Percentiles rank a stretch among this genome's conserved stretches.
Evolutionary conservation across 1,284 basidiomycete species (phyloP).

Genomic region (Stereum hirsutum): DNA sequence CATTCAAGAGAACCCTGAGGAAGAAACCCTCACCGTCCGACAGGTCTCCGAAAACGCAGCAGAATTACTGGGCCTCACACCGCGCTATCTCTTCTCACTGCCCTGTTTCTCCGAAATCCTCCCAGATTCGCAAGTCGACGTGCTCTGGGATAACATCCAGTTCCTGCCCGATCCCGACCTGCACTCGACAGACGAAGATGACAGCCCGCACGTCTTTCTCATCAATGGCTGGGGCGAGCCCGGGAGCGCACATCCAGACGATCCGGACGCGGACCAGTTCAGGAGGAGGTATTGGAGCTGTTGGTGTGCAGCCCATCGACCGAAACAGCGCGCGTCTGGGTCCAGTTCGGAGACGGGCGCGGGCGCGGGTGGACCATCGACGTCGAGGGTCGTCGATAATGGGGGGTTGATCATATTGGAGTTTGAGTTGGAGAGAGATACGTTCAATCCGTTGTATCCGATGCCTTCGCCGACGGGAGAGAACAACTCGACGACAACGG

Average conservation of each 20-base stretch:
- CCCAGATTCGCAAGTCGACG: slow-evolving; percentile 59
- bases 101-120: slow-evolving; percentile 73
- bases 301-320: slow-evolving; percentile 79
- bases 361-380: not conserved
- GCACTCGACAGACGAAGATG: slow-evolving; percentile 38
- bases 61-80: slow-evolving; percentile 67
- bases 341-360: not conserved
- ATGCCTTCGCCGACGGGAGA: not conserved
- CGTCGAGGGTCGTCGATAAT: slow-evolving; percentile 6
- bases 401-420: slow-evolving; percentile 59
- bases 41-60: slow-evolving; percentile 81
- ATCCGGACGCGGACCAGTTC: slow-evolving; percentile 23
- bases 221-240: slow-evolving; percentile 67
- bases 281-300: slow-evolving; percentile 63
- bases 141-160: slow-evolving; percentile 74
- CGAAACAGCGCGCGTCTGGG: slow-evolving; percentile 18
- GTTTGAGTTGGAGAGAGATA: slow-evolving; percentile 75
- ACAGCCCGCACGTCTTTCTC: slow-evolving; percentile 64
- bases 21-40: slow-evolving; percentile 53
- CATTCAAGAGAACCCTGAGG: slow-evolving; percentile 57
- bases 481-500: slow-evolving; percentile 9
- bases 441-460: slow-evolving; percentile 67
- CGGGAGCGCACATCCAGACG: slow-evolving; percentile 30
- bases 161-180: slow-evolving; percentile 47
- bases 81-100: slow-evolving; percentile 70